phyloP scores from a whole-genome alignment of 352 stramenopile species.

The Pythium rhizo-oryzae region DNA sequence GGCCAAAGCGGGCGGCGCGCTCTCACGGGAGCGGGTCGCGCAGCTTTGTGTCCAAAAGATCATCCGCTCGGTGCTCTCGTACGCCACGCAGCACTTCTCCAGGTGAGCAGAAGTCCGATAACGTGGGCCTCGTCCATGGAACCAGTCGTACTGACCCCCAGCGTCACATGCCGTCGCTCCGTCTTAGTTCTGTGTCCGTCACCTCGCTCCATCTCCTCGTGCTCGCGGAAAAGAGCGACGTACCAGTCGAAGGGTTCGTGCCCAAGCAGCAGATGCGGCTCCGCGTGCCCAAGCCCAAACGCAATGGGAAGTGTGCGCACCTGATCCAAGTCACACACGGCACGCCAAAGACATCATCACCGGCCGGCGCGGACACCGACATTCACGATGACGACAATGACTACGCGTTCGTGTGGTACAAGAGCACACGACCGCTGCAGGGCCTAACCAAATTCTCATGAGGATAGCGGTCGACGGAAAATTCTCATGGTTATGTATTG shows the following conservation, averaged over 20 bases:
- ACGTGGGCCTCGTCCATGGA: too few relatives aligned
- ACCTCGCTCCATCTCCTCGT: slow-evolving; percentile 63
- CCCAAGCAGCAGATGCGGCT: slow-evolving; percentile 67
- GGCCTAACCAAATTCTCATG: slow-evolving; percentile 11
- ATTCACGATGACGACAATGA: background rate
- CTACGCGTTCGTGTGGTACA: slow-evolving; percentile 23
- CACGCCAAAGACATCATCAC: too few relatives aligned
- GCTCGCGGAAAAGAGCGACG: slow-evolving; percentile 36
- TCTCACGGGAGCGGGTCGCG: slow-evolving; percentile 23
- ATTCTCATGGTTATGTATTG: slow-evolving; percentile 6
- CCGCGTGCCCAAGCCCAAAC: slow-evolving; percentile 42
- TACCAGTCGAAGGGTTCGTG: slow-evolving; percentile 48
- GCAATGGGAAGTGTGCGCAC: slow-evolving; percentile 15
- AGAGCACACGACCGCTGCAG: slow-evolving; percentile 12
- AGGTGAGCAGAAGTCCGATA: too few relatives aligned
- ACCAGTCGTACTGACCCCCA: too few relatives aligned
- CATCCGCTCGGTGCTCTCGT: slow-evolving; percentile 48
- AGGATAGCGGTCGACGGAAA: background rate
- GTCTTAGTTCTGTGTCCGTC: slow-evolving; percentile 37
- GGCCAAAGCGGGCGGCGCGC: slow-evolving; percentile 5
- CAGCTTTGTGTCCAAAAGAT: slow-evolving; percentile 68
- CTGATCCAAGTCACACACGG: slow-evolving; percentile 15
- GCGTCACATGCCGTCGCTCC: background rate
- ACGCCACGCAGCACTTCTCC: slow-evolving; percentile 37
- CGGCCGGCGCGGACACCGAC: background rate